Percentiles rank a stretch among this genome's conserved stretches.
These are phyloP conservation scores for Tricholoma terreum DNA, from an alignment of 768 basidiomycete genomes.

Conservation along the genomic window DNA sequence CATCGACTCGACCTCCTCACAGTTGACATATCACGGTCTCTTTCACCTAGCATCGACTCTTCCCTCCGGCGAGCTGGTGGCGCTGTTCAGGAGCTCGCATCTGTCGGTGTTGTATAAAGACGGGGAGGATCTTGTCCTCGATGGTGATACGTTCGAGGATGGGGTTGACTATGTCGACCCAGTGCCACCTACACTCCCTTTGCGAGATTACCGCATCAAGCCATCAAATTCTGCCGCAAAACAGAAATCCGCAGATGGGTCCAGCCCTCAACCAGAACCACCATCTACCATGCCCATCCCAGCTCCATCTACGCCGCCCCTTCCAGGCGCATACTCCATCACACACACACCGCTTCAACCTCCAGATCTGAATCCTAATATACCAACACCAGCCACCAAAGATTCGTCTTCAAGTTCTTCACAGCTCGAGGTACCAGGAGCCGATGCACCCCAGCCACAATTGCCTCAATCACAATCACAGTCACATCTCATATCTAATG, in stretches of 20 bases:
- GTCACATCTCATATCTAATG: too few species aligned
- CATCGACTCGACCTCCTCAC: slow-evolving; percentile 69
- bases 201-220: too few species aligned
- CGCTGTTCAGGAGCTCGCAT: slow-evolving; percentile 89
- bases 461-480: too few species aligned
- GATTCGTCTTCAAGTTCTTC: too few species aligned
- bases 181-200: neutral
- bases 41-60: slow-evolving; percentile 75
- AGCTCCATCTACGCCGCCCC: slow-evolving; percentile 4
- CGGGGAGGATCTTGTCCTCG: neutral
- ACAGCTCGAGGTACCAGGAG: neutral
- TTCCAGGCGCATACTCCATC: neutral
- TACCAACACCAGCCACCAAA: too few species aligned
- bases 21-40: slow-evolving; percentile 85
- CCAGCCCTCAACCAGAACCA: neutral
- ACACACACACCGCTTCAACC: too few species aligned
- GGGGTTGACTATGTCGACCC: neutral
- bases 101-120: slow-evolving; percentile 76
- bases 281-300: slow-evolving; percentile 1
- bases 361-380: neutral
- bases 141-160: neutral
- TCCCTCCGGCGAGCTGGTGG: slow-evolving; percentile 53
- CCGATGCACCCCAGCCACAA: neutral
- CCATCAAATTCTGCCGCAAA: too few species aligned
- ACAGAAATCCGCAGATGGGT: too few species aligned